Percentiles rank a stretch among this genome's conserved stretches.
Conservation (phyloP, 768 basidiomycete genomes). For the Amanita inopinata region DNA sequence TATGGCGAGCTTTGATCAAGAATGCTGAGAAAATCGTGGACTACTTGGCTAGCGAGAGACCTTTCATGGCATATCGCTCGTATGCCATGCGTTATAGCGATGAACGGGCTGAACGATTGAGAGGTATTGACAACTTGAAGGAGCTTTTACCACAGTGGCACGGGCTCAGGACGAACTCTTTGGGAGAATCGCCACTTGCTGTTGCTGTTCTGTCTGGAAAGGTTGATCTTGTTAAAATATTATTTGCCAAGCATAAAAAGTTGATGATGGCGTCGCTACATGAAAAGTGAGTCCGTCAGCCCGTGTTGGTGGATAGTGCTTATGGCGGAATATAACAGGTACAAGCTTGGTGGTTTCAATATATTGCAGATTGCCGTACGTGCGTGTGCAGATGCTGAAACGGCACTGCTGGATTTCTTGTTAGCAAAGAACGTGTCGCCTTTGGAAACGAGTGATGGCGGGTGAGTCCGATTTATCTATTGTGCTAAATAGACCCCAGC, state of each 20-base stretch:
- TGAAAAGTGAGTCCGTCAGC: constrained; percentile 26
- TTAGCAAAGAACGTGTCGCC: constrained; percentile 36
- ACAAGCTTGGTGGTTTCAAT: constrained; percentile 39
- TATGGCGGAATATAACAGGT: constrained; percentile 17
- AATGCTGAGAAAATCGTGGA: constrained; percentile 29
- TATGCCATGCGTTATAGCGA: constrained; percentile 35
- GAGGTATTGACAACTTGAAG: constrained; percentile 28
- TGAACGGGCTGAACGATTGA: constrained; percentile 32
- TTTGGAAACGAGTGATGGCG: constrained; percentile 30
- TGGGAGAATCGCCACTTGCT: constrained; percentile 45
- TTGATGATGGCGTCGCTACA: constrained; percentile 33
- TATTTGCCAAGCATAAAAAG: constrained; percentile 33
- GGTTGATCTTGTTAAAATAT: constrained; percentile 30
- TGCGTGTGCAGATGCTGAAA: constrained; percentile 12
- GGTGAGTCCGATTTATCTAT: constrained; percentile 24
- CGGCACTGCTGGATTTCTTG: constrained; percentile 38
- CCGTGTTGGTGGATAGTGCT: not conserved
- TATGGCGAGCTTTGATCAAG: constrained; percentile 34
- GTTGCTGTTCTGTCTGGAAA: constrained; percentile 30
- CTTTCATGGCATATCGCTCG: constrained; percentile 40
- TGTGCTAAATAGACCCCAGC: too few species aligned
- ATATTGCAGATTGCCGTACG: constrained; percentile 33
- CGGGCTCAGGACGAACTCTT: constrained; percentile 35
- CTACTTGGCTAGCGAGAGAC: constrained; percentile 38
- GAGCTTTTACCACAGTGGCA: constrained; percentile 36